Evolutionary conservation across 352 stramenopile species (phyloP).

Genomic region (Pythium oligandrum): DNA sequence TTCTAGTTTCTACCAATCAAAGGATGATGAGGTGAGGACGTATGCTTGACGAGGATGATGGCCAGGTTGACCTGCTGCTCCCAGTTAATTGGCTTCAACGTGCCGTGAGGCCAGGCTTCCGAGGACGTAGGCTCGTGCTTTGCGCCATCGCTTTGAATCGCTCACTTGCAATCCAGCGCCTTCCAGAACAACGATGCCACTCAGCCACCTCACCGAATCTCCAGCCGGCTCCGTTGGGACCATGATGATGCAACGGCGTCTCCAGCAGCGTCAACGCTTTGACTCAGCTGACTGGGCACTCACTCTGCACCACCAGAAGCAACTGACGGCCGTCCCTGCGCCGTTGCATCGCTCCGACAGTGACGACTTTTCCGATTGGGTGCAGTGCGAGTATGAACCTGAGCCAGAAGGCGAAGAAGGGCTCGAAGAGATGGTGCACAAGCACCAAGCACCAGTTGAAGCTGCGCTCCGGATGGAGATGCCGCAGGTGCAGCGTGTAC

Average conservation of each 20-base stretch:
- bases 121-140: no score
- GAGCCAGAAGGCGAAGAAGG: constrained; percentile 22
- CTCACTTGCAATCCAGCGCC: no score
- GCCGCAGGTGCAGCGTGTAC: constrained; percentile 38
- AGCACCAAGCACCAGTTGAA: constrained; percentile 3
- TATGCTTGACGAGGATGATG: constrained; percentile 11
- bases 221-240: constrained; percentile 7
- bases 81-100: no score
- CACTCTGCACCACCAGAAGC: constrained; percentile 22
- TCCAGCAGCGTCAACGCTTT: constrained; percentile 56
- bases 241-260: constrained; percentile 47
- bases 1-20: constrained; percentile 19
- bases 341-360: constrained; percentile 2
- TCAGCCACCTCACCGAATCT: not conserved
- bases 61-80: constrained; percentile 4
- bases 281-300: constrained; percentile 73
- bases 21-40: not conserved
- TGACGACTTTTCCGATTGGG: constrained; percentile 20
- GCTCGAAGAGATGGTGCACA: not conserved
- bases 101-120: no score
- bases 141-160: no score
- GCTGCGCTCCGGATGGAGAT: constrained; percentile 10
- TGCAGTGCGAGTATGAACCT: constrained; percentile 29
- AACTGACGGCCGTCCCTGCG: not conserved
- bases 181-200: constrained; percentile 8